These are phyloP conservation scores for Spathaspora passalidarum DNA, from an alignment of 805 yeast species.

Conservation along the genomic window DNA sequence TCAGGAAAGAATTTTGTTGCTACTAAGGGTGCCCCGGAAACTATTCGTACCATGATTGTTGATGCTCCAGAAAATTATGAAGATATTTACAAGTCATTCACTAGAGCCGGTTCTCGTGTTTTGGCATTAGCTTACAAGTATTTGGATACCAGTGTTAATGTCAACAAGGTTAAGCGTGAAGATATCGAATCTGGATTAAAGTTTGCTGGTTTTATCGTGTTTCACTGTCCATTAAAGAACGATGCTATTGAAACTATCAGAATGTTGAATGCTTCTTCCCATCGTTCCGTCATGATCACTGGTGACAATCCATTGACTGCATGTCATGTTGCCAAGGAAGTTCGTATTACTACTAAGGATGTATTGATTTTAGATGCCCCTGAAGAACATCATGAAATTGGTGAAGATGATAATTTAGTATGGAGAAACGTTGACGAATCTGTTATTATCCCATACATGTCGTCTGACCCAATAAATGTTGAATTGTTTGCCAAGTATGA, in stretches of 20 bases:
- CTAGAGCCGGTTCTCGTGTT: slow-evolving; percentile 95
- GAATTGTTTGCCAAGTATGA: slow-evolving; percentile 65
- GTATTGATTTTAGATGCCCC: slow-evolving; percentile 85
- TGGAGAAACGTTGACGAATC: slow-evolving; percentile 88
- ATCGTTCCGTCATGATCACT: slow-evolving; percentile 95
- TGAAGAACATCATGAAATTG: slow-evolving; percentile 56
- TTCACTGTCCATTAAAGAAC: slow-evolving; percentile 93
- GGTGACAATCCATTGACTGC: slow-evolving; percentile 99
- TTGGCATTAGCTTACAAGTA: slow-evolving; percentile 88
- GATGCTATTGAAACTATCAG: slow-evolving; percentile 89
- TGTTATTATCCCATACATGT: slow-evolving; percentile 61
- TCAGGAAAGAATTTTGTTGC: slow-evolving; percentile 62
- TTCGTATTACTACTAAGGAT: slow-evolving; percentile 78
- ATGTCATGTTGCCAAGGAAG: slow-evolving; percentile 94
- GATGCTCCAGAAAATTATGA: slow-evolving; percentile 78
- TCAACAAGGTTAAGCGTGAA: slow-evolving; percentile 62
- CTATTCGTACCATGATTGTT: slow-evolving; percentile 72
- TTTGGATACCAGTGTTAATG: slow-evolving; percentile 50
- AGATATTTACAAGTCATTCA: slow-evolving; percentile 80
- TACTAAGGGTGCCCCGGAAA: slow-evolving; percentile 98
- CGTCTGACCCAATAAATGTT: slow-evolving; percentile 54
- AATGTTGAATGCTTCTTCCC: slow-evolving; percentile 93
- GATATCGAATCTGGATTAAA: slow-evolving; percentile 68
- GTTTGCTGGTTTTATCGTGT: slow-evolving; percentile 92
- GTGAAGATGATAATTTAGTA: slow-evolving; percentile 54